A percentile compares a stretch with the other conserved stretches of the same genome.
Conservation (phyloP, 1,284 basidiomycete species). For the Erythrobasidium hasegawianum region DNA sequence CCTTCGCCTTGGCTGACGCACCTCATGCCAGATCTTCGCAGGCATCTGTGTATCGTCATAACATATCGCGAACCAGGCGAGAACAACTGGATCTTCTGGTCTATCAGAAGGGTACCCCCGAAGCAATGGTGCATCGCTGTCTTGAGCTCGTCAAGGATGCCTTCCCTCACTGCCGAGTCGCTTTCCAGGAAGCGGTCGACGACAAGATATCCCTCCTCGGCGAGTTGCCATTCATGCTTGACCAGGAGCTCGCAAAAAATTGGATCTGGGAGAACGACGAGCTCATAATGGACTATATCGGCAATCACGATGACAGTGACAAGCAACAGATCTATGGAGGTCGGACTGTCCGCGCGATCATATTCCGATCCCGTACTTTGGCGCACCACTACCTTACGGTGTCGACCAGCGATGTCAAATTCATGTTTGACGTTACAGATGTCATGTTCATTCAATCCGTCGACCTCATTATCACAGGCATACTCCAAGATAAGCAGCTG, state of each 20-base stretch:
- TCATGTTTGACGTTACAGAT: conserved; percentile 19
- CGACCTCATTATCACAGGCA: conserved; percentile 14
- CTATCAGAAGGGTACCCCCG: not conserved
- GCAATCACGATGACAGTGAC: conserved; percentile 10
- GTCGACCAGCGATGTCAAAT: not conserved
- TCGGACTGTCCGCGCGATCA: conserved; percentile 9
- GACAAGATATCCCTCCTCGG: not conserved
- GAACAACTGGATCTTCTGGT: conserved; percentile 2
- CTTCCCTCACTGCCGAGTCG: not conserved
- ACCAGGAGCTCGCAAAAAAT: not conserved
- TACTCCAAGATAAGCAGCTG: conserved; percentile 12
- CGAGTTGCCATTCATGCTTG: not conserved
- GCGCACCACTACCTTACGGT: conserved; percentile 3
- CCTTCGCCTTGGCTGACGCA: not conserved
- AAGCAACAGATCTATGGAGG: not conserved
- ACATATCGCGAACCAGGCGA: not conserved
- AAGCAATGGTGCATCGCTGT: not conserved
- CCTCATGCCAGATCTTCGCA: not conserved
- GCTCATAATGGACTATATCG: conserved; percentile 4
- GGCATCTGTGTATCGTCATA: not conserved
- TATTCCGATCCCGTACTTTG: not conserved
- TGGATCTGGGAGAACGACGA: conserved; percentile 11
- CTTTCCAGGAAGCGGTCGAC: not conserved
- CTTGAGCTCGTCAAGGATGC: not conserved
- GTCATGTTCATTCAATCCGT: conserved; percentile 16